Conservation (phyloP, 768 basidiomycete genomes). For the Phallus indusiatus region DNA sequence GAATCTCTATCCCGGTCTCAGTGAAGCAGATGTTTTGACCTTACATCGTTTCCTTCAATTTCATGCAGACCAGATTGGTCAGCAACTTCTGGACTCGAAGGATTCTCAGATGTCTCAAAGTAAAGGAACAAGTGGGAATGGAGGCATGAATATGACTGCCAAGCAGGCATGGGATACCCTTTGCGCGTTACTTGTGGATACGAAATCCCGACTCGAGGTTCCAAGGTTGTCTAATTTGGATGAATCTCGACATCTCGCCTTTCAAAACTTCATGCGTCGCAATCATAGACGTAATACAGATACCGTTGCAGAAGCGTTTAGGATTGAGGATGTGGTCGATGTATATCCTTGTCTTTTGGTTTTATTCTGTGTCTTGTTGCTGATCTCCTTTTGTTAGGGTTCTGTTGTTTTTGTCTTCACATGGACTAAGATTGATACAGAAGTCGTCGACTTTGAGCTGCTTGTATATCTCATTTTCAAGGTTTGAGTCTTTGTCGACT, state of each 20-base stretch:
- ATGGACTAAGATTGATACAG: conserved; percentile 64
- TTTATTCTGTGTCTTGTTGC: conserved; percentile 6
- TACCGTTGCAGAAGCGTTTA: conserved; percentile 55
- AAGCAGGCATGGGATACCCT: conserved; percentile 78
- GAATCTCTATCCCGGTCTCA: conserved; percentile 56
- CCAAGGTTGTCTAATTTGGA: conserved; percentile 10
- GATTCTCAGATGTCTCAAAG: background rate
- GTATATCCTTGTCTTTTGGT: conserved; percentile 31
- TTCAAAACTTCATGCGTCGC: conserved; percentile 58
- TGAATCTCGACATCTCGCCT: conserved; percentile 50
- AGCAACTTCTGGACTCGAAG: conserved; percentile 49
- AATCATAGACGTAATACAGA: conserved; percentile 50
- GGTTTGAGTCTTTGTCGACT: conserved; percentile 26
- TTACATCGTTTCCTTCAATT: conserved; percentile 77
- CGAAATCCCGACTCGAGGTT: conserved; percentile 58
- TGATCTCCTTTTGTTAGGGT: background rate
- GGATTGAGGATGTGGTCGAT: conserved; percentile 37
- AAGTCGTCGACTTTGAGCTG: conserved; percentile 69
- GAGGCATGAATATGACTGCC: conserved; percentile 45
- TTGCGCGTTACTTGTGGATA: conserved; percentile 70
- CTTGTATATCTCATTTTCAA: conserved; percentile 72
- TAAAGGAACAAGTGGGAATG: conserved; percentile 1
- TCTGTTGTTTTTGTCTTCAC: conserved; percentile 42
- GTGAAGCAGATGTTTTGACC: conserved; percentile 76
- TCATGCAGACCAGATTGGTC: conserved; percentile 81